A percentile compares a stretch with the other conserved stretches of the same genome.
Evolutionary conservation across 2,329 filamentous ascomycete species (phyloP).

Genomic region (Aspergillus calidoustus): DNA sequence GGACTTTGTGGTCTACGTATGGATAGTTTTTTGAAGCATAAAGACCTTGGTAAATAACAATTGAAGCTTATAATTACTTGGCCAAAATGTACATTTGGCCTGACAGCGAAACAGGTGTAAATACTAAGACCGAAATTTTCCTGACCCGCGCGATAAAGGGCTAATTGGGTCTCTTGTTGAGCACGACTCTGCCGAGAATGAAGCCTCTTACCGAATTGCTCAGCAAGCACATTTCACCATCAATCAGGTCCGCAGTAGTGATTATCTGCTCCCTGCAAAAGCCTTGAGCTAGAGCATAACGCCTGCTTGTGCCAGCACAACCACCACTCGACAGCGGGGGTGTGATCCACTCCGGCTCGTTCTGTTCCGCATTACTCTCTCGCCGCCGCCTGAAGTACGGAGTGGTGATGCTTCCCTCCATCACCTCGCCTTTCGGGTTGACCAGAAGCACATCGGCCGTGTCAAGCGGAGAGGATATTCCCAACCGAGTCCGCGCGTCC

Average conservation of each 20-base stretch:
- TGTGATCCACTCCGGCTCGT: slow-evolving; percentile 72
- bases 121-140: neutral
- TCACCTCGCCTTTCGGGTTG: slow-evolving; percentile 68
- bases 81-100: neutral
- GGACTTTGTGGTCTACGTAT: neutral
- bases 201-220: slow-evolving; percentile 90
- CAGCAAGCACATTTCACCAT: slow-evolving; percentile 82
- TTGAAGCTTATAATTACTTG: neutral
- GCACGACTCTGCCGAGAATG: slow-evolving; percentile 45
- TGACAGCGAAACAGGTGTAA: neutral
- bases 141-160: neutral
- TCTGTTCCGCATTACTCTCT: slow-evolving; percentile 1
- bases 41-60: neutral
- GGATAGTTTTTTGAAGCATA: neutral
- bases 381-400: slow-evolving; percentile 73
- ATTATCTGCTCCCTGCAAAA: slow-evolving; percentile 71
- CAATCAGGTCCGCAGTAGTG: slow-evolving; percentile 60
- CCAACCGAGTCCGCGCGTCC: slow-evolving; percentile 65
- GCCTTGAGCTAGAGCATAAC: slow-evolving; percentile 76
- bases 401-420: slow-evolving; percentile 84
- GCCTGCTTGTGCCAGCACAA: slow-evolving; percentile 78
- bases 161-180: slow-evolving; percentile 2
- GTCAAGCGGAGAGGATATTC: slow-evolving; percentile 51
- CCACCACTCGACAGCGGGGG: slow-evolving; percentile 78
- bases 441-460: slow-evolving; percentile 76